A percentile compares a stretch with the other conserved stretches of the same genome.
phyloP scores from a whole-genome alignment of 2,329 filamentous ascomycete species.

The Sporothrix brunneoviolacea region DNA sequence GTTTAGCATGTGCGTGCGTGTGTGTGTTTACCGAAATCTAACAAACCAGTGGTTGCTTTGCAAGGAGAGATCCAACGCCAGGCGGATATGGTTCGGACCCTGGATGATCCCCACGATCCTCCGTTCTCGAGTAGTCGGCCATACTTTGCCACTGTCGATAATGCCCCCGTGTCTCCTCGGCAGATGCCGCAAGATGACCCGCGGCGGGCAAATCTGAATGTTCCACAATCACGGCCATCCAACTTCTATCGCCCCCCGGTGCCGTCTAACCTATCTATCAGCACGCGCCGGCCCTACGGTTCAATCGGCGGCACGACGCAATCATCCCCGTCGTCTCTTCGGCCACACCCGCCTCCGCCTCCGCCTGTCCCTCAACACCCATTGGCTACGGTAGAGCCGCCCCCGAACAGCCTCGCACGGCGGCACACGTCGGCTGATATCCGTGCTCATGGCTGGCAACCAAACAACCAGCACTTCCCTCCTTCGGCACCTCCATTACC shows the following conservation, averaged over 20 bases:
- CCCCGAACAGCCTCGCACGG: constrained; percentile 65
- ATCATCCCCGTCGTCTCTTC: constrained; percentile 67
- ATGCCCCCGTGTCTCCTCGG: constrained; percentile 77
- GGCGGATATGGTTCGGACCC: constrained; percentile 46
- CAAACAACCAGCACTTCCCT: constrained; percentile 57
- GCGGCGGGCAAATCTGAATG: constrained; percentile 62
- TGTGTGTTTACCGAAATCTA: constrained; percentile 3
- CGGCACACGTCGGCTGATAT: constrained; percentile 96
- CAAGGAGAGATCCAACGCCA: constrained; percentile 57
- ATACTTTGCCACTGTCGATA: constrained; percentile 62
- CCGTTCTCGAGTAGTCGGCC: constrained; percentile 57
- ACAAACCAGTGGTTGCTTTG: constrained; percentile 42
- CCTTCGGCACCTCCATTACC: constrained; percentile 46
- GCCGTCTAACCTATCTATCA: constrained; percentile 73
- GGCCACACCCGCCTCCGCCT: constrained; percentile 59
- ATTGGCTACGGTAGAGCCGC: constrained; percentile 47
- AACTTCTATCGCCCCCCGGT: constrained; percentile 71
- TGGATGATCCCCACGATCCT: constrained; percentile 62
- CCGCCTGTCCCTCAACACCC: constrained; percentile 35
- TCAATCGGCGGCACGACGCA: constrained; percentile 71
- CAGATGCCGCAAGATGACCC: constrained; percentile 81
- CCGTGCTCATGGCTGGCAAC: constrained; percentile 74
- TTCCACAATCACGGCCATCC: constrained; percentile 46
- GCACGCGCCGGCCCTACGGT: constrained; percentile 72
- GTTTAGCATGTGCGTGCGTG: too few relatives aligned